These are phyloP conservation scores for Claviceps fusiformis DNA, from an alignment of 2,329 filamentous ascomycete genomes.

Conservation along the genomic window DNA sequence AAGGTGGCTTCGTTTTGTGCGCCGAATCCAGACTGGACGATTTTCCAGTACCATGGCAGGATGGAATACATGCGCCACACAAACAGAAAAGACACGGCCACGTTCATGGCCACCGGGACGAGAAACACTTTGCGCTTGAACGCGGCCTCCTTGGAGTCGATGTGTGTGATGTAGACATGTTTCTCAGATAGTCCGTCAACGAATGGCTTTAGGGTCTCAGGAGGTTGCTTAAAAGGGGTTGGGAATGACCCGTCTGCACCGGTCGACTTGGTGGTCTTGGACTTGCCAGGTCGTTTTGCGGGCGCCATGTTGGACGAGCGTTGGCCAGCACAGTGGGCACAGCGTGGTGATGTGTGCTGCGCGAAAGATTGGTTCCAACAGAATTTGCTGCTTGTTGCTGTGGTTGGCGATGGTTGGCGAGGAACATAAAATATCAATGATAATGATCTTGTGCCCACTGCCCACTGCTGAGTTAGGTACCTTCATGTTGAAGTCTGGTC, in stretches of 20 bases:
- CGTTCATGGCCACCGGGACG: constrained; percentile 66
- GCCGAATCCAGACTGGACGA: constrained; percentile 52
- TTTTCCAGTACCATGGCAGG: constrained; percentile 56
- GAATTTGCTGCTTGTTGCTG: not conserved
- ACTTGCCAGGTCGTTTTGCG: constrained; percentile 20
- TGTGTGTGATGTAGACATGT: constrained; percentile 72
- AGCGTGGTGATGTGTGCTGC: not conserved
- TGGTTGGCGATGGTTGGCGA: not conserved
- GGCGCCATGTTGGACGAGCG: constrained; percentile 15
- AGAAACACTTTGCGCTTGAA: constrained; percentile 76
- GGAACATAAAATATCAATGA: too few relatives aligned
- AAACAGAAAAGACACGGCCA: constrained; percentile 50
- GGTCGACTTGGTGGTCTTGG: constrained; percentile 14
- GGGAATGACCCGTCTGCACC: constrained; percentile 28
- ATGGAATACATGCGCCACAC: constrained; percentile 55
- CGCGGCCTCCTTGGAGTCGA: constrained; percentile 55
- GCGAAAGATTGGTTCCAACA: not conserved
- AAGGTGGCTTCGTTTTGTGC: constrained; percentile 54
- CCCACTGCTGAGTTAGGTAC: too few relatives aligned
- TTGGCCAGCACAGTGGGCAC: not conserved
- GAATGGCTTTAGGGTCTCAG: constrained; percentile 51
- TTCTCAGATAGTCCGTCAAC: constrained; percentile 49
- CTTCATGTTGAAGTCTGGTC: too few relatives aligned
- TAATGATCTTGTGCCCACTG: too few relatives aligned
- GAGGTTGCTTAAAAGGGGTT: constrained; percentile 54